These are phyloP conservation scores for Bocquillonia castaneifolia DNA, from an alignment of 441 rosid genomes.

Conservation along the genomic window DNA sequence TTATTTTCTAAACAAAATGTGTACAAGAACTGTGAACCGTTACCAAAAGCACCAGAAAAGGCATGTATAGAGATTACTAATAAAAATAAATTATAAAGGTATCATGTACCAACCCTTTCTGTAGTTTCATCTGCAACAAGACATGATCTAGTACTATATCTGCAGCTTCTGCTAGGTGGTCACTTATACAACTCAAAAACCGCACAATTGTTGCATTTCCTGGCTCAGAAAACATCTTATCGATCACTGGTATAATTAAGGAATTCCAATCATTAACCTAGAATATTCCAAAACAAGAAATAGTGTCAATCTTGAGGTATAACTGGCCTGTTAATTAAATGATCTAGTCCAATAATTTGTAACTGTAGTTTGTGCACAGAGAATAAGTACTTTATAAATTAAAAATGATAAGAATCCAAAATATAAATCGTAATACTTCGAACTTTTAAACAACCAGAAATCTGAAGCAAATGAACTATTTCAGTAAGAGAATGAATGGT, in stretches of 20 bases:
- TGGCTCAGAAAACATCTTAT: slow-evolving; percentile 89
- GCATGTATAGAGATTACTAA: background rate
- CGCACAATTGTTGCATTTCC: slow-evolving; percentile 74
- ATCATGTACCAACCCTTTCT: slow-evolving; percentile 47
- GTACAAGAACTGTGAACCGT: background rate
- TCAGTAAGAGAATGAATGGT: background rate
- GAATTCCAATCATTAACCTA: slow-evolving; percentile 78
- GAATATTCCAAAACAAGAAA: slow-evolving; percentile 24
- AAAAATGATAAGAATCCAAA: background rate
- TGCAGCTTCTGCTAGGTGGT: slow-evolving; percentile 55
- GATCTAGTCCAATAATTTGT: background rate
- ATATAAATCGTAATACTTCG: background rate
- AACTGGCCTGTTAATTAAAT: background rate
- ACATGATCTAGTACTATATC: slow-evolving; percentile 56
- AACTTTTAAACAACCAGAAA: background rate
- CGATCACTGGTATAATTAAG: slow-evolving; percentile 60
- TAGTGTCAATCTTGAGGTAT: slow-evolving; percentile 13
- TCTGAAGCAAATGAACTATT: background rate
- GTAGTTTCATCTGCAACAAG: slow-evolving; percentile 54
- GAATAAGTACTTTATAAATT: background rate
- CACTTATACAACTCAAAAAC: slow-evolving; percentile 70
- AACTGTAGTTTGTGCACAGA: background rate
- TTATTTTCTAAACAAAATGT: too few relatives aligned
- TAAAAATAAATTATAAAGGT: background rate
- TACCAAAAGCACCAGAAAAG: slow-evolving; percentile 2